Conservation (phyloP, 2,329 filamentous ascomycete genomes). For the Tolypocladium guangdongense region DNA sequence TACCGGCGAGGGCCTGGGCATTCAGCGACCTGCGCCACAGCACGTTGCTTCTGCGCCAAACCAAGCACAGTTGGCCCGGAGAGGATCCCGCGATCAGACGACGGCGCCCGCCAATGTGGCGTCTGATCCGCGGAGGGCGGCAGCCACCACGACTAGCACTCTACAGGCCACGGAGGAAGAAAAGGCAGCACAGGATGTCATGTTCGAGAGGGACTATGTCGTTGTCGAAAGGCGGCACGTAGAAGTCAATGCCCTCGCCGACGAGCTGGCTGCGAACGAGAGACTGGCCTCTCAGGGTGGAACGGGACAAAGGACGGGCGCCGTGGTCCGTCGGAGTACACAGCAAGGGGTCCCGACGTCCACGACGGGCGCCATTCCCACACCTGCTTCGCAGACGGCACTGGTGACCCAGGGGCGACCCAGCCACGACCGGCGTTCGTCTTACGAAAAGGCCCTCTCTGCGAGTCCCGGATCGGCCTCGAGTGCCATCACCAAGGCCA, state of each 20-base stretch:
- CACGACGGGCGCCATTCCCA: constrained; percentile 56
- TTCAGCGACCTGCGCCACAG: constrained; percentile 34
- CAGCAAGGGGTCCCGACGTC: constrained; percentile 64
- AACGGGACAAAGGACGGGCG: constrained; percentile 43
- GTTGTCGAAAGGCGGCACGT: constrained; percentile 91
- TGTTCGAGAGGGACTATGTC: constrained; percentile 89
- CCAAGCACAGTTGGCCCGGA: constrained; percentile 22
- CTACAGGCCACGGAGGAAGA: constrained; percentile 47
- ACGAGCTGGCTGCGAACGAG: constrained; percentile 81
- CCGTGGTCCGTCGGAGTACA: constrained; percentile 65
- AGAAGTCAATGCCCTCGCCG: constrained; percentile 93
- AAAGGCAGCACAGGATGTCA: constrained; percentile 72
- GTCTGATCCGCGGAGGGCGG: constrained; percentile 20
- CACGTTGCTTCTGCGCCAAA: constrained; percentile 39
- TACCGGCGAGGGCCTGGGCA: constrained; percentile 37
- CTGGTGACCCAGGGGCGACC: constrained; percentile 61
- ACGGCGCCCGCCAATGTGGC: constrained; percentile 13
- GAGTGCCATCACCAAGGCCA: constrained; percentile 86
- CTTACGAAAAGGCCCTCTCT: constrained; percentile 67
- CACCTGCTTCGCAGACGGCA: constrained; percentile 58
- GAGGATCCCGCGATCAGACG: constrained; percentile 11
- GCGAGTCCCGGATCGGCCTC: constrained; percentile 62
- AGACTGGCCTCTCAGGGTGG: constrained; percentile 40
- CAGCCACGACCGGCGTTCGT: constrained; percentile 64
- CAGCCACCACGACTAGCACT: constrained; percentile 15